Evolutionary conservation across 768 basidiomycete species (phyloP).

Genomic region (Clavulina sp.): DNA sequence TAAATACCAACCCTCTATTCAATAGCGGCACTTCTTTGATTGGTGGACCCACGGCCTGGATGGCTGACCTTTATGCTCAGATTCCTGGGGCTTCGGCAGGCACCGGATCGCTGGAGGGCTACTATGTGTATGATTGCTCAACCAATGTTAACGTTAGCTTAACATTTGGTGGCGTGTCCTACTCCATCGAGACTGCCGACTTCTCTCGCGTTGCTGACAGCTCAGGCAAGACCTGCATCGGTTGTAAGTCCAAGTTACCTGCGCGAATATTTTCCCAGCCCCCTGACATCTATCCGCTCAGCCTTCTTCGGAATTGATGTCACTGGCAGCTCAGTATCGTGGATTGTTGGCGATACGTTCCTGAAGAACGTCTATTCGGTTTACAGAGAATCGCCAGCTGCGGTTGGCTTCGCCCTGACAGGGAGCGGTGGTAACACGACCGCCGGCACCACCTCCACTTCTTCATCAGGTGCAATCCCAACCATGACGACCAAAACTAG

Average conservation of each 20-base stretch:
- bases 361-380: constrained; percentile 13
- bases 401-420: constrained; percentile 8
- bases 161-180: constrained; percentile 8
- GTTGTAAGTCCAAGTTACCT: too few relatives aligned
- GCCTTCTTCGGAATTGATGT: constrained; percentile 76
- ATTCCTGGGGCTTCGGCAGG: constrained; percentile 4
- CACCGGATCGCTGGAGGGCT: constrained; percentile 5
- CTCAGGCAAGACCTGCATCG: constrained; percentile 5
- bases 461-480: too few relatives aligned
- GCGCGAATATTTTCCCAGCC: too few relatives aligned
- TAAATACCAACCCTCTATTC: not conserved
- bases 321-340: not conserved
- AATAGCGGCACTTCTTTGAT: constrained; percentile 61
- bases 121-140: constrained; percentile 34
- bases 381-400: constrained; percentile 4
- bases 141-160: constrained; percentile 15
- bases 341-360: constrained; percentile 13
- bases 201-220: not conserved
- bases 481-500: too few relatives aligned
- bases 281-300: too few relatives aligned
- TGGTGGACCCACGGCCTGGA: constrained; percentile 7
- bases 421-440: not conserved
- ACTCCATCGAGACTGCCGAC: constrained; percentile 8
- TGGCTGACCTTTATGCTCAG: constrained; percentile 3
- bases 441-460: too few relatives aligned